Base-by-base conservation (phyloP, 345 rosid genomes). In the Eucalyptus caleyi region DNA sequence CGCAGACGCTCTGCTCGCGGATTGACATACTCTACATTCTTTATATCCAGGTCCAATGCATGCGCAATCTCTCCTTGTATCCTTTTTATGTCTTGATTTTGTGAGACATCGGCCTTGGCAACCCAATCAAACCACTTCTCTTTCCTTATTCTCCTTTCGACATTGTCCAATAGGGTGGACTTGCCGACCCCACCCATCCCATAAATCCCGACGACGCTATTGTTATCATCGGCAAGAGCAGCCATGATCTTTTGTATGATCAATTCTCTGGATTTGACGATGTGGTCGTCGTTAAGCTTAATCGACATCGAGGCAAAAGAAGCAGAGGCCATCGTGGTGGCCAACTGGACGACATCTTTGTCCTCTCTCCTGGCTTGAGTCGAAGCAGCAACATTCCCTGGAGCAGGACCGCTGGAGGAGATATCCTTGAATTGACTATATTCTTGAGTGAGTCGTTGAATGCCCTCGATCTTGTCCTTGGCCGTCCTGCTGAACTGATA, bases 241-340 rank as follows among this genome's bases (percentile, higher is more conserved):
- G 0, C 81, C 81, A 34, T 18, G 42, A 69, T 34, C 0, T 69
- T 2, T 0, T 3, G 26, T 0, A 9, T 18, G 2, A 69, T 18
- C 7, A 1, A 34, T 1, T 1, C 24, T 69, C 81, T 69, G 4
- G 81, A 69, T 34, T 3, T 4, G 42, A 34, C 2, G 24, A 4
- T 3, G 4, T 9, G 1, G 2, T 32, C 7, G 7, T 69, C 42
- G 1, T 0, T 16, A 60, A 60, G 4, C 15, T 60, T 26, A 26
- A 5, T 0, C 8, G 67, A 60, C 15, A 0, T 59, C 2, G 65
- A 59, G 37, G 72, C 72, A 7, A 1, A n/a, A 65, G 10, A 8
- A 65, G 19, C 0, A 0, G 2, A 30, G 34, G 34, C 34, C 9
- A 9, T 62, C 4, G 0, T 2, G 0, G 16, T 5, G 9, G 5